phyloP scores from a whole-genome alignment of 106 monocot genomes.

The Dactylorhiza incarnata region DNA sequence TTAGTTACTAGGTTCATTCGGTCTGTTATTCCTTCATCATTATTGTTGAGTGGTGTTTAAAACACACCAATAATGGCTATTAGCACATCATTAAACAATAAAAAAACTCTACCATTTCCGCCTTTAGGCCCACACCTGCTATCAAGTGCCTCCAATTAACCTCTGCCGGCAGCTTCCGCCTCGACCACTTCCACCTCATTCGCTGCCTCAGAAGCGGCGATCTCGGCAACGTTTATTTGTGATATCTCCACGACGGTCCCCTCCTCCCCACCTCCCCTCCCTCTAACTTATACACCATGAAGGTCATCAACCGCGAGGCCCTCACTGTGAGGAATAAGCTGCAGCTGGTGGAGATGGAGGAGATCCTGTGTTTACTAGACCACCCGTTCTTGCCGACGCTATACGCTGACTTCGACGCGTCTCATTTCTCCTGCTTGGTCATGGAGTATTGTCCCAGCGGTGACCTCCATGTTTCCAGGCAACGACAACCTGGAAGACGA shows the following conservation, averaged over 20 bases:
- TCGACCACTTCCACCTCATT: slow-evolving; percentile 56
- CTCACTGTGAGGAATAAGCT: too few species aligned
- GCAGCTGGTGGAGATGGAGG: too few species aligned
- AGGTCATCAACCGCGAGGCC: too few species aligned
- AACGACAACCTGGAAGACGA: slow-evolving; percentile 60
- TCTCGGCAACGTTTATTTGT: slow-evolving; percentile 61
- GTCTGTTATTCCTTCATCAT: too few species aligned
- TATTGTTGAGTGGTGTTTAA: too few species aligned
- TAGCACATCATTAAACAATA: too few species aligned
- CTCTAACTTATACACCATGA: too few species aligned
- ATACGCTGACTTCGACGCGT: too few species aligned
- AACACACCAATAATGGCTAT: too few species aligned
- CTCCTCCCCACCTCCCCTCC: background rate
- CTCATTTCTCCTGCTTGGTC: slow-evolving; percentile 49
- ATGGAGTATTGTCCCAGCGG: slow-evolving; percentile 97
- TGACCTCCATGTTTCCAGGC: slow-evolving; percentile 84
- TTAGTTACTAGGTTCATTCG: too few species aligned
- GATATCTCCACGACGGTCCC: slow-evolving; percentile 34
- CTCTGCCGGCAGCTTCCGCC: slow-evolving; percentile 22
- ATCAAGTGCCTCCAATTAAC: slow-evolving; percentile 22
- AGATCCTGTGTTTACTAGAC: too few species aligned
- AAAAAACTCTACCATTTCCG: too few species aligned
- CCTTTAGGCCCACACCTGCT: background rate
- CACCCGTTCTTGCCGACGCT: background rate
- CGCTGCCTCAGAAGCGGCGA: slow-evolving; percentile 62